Evolutionary conservation across 129 eudicot species (phyloP).

Genomic region (Artemisia tridentata): DNA sequence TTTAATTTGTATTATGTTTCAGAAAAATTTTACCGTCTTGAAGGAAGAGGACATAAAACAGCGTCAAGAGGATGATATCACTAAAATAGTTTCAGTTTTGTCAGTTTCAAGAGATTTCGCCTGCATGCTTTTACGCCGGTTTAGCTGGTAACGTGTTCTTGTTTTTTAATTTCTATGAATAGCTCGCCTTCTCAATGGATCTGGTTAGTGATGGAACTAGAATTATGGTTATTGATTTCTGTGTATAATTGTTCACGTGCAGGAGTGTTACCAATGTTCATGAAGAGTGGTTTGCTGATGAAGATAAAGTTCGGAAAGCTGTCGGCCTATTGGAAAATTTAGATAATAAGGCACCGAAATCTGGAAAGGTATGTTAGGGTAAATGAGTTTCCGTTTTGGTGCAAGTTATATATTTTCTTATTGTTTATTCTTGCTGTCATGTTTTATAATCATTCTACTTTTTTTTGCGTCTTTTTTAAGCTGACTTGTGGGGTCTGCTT

Average conservation of each 20-base stretch:
- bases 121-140: constrained; percentile 71
- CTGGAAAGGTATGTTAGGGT: constrained; percentile 51
- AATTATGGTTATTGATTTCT: neutral
- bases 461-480: constrained; percentile 36
- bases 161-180: neutral
- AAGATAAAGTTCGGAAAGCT: constrained; percentile 74
- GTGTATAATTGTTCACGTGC: neutral
- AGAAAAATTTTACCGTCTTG: constrained; percentile 71
- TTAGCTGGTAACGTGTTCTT: constrained; percentile 52
- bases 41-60: constrained; percentile 76
- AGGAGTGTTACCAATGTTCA: constrained; percentile 85
- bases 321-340: constrained; percentile 68
- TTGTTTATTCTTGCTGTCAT: neutral
- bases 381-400: neutral
- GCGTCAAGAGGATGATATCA: constrained; percentile 76
- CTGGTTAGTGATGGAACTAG: neutral
- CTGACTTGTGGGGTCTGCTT: constrained; percentile 88
- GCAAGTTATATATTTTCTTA: neutral
- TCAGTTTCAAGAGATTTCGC: constrained; percentile 72
- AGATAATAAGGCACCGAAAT: constrained; percentile 34
- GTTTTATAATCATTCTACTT: neutral
- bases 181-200: neutral
- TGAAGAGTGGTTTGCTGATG: constrained; percentile 96
- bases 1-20: constrained; percentile 2
- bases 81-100: constrained; percentile 62